Evolutionary conservation across 176 grass and related monocot species (phyloP), one percentile per base, ranked within the genome.

Genomic region (Rhynchospora breviuscula): DNA sequence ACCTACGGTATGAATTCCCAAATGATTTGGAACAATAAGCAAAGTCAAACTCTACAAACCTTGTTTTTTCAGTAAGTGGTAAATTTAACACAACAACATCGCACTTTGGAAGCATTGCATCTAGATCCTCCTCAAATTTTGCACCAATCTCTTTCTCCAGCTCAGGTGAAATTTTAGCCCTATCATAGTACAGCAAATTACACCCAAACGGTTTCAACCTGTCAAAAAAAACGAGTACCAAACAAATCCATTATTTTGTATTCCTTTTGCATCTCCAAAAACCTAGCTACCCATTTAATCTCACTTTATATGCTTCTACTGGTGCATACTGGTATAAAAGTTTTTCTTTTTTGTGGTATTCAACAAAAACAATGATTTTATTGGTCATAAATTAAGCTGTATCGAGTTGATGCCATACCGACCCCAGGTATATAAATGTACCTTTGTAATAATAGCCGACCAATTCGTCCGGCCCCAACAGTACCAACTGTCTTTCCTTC

Each of bases 31-130:
- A 40, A 40, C 35, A 40, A 71, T 10, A 67, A 57, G 26, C 61
- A 23, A 56, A 81, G 25, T 73, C 45, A 62, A 8, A 40, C 48
- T 40, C 31, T 19, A 18, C 7, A 2, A 46, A 98, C 95, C 90
- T 98, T 29, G 90, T 98, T 89, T 94, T 98, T 76, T 94, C 95
- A 4, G 95, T 94, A 56, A 98, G 95, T 83, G 92, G 95, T 18
- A 81, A 92, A 84, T 98, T 98, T 72, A 94, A 89, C 67, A 98
- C 95, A 48, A 98, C 67, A 11, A 94, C 79, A 84, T 98, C 95
- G 63, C 95, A 98, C 63, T 94, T 94, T 31, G 90, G 90, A 68
- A 94, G 92, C 95, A 97, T 97, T 22, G 87, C 73, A 82, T 97
- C 92, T 12, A 97, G 84, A 81, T 97, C 92, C 80, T 94, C 90